Evolutionary conservation across 306 rosid species (phyloP).

Genomic region (Geum urbanum): DNA sequence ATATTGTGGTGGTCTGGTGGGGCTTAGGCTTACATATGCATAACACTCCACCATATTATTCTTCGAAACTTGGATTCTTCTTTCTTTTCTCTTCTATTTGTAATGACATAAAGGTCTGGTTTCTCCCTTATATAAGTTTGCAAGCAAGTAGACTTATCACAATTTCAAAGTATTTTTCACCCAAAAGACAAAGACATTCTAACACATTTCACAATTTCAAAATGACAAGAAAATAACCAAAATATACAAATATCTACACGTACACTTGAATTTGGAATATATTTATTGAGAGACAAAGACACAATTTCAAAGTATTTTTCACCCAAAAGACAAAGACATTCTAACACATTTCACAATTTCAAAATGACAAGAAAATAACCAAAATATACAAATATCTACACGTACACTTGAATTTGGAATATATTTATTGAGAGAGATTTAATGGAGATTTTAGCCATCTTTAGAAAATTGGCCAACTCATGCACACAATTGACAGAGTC

Average conservation of each 20-base stretch:
- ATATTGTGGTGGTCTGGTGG: background rate
- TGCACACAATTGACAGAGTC: background rate
- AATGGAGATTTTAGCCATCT: background rate
- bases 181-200: too few species aligned
- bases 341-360: too few species aligned
- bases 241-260: too few species aligned
- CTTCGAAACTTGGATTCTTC: background rate
- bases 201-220: too few species aligned
- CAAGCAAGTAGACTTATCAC: background rate
- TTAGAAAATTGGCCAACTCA: background rate
- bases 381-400: too few species aligned
- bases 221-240: too few species aligned
- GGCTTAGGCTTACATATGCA: background rate
- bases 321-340: too few species aligned
- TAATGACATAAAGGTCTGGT: too few species aligned
- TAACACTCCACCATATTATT: background rate
- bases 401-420: background rate
- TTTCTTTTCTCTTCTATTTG: background rate
- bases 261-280: background rate
- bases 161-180: too few species aligned
- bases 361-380: too few species aligned
- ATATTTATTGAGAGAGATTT: background rate
- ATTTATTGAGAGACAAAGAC: background rate
- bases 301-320: too few species aligned
- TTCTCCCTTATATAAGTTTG: background rate